Evolutionary conservation across 2,329 filamentous ascomycete genomes (phyloP).

Genomic region (Neofusicoccum parvum): DNA sequence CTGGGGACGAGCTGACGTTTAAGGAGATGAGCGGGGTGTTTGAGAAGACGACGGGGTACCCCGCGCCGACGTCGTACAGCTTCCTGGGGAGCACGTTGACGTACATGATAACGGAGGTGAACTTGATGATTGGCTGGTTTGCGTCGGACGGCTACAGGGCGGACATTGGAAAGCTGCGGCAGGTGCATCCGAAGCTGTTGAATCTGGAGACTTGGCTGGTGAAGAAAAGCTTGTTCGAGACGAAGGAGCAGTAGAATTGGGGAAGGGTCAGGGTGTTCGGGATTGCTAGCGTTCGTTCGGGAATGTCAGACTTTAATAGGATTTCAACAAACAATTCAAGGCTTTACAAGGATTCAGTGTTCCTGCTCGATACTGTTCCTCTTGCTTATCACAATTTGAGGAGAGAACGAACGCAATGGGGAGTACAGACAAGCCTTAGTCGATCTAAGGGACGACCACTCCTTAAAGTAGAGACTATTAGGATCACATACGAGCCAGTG

Average conservation of each 20-base stretch:
- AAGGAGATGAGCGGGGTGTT: slow-evolving; percentile 50
- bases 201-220: slow-evolving; percentile 53
- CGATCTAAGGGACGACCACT: no score
- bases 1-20: slow-evolving; percentile 56
- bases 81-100: slow-evolving; percentile 45
- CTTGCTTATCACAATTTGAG: no score
- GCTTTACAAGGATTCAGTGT: no score
- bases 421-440: no score
- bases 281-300: no score
- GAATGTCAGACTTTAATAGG: no score
- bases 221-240: slow-evolving; percentile 47
- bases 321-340: no score
- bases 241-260: not conserved
- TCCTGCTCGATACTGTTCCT: no score
- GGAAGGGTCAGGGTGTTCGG: no score
- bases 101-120: slow-evolving; percentile 47
- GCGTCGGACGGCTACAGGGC: slow-evolving; percentile 49
- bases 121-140: slow-evolving; percentile 57
- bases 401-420: no score
- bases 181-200: slow-evolving; percentile 49
- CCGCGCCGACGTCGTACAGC: slow-evolving; percentile 46
- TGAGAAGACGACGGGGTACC: slow-evolving; percentile 48
- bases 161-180: slow-evolving; percentile 47
- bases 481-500: no score
- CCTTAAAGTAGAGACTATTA: no score